Conservation (phyloP, 2,329 filamentous ascomycete genomes). For the Alternaria novae-zelandiae region DNA sequence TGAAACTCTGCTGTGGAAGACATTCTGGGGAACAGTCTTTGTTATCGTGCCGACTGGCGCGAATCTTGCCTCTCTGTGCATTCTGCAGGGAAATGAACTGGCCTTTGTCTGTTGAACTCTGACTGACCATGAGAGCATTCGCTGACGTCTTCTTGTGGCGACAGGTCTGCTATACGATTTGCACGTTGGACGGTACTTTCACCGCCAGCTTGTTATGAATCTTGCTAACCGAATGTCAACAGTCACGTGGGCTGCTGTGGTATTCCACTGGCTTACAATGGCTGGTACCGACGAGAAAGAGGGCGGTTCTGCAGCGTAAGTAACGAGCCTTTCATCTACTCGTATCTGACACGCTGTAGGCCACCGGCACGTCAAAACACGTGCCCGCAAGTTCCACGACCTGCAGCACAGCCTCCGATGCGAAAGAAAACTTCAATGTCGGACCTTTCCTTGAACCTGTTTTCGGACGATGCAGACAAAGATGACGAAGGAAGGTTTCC, state of each 20-base stretch:
- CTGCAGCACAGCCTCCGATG: neutral
- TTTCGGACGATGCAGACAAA: neutral
- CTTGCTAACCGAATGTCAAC: neutral
- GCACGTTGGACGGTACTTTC: conserved; percentile 49
- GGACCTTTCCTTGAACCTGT: neutral
- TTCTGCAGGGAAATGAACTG: conserved; percentile 42
- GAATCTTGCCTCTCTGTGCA: conserved; percentile 45
- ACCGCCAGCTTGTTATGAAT: neutral
- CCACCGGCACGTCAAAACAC: neutral
- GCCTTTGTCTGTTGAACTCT: conserved; percentile 38
- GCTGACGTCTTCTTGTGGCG: neutral
- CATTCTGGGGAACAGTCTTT: conserved; percentile 41
- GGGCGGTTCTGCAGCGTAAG: conserved; percentile 14
- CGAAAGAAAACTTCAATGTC: neutral
- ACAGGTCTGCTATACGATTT: conserved; percentile 48
- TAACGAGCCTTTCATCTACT: neutral
- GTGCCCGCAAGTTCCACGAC: neutral
- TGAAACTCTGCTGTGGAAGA: conserved; percentile 37
- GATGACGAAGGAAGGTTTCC: neutral
- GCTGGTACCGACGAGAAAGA: conserved; percentile 31
- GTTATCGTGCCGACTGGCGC: conserved; percentile 49
- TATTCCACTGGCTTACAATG: conserved; percentile 47
- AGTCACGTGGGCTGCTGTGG: conserved; percentile 45
- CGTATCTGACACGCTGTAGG: neutral
- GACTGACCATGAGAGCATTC: neutral